Base-by-base conservation (phyloP, 352 stramenopile genomes). In the Pythium apleroticum region DNA sequence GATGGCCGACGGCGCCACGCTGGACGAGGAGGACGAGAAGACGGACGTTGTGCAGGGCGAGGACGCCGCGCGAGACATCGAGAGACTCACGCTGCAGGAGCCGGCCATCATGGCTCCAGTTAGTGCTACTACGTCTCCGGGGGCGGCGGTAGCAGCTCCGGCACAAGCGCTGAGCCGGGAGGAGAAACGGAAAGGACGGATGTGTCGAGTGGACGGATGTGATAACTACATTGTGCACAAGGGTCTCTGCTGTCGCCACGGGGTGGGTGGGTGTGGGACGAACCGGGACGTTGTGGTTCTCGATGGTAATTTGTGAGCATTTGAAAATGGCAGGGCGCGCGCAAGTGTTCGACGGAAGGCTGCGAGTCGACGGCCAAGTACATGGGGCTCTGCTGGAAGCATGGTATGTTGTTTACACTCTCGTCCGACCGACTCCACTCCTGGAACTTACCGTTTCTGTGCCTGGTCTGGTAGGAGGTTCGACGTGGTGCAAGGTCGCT, bases 371-470 rank as follows among this genome's bases (percentile, higher is more conserved):
- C 69, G 12, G 72, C 76, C 63, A 83, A 86, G 65, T 60, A 77
- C 37, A 54, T 63, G 14, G 75, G 75, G 6, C 64, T 83, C 39
- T 86, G 77, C 64, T 86, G 77, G 77, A 78, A 76, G 28, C 77
- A 86, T 48, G 77, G 77, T 72, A 55, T 48, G n/a, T 48, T 22
- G 8, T 48, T 20, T 9, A 49, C 17, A 5, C 30, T 12, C n/a
- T 20, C 8, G n/a, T n/a, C n/a, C n/a, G n/a, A n/a, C n/a, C n/a
- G n/a, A n/a, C n/a, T n/a, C n/a, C n/a, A n/a, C n/a, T n/a, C n/a
- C n/a, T n/a, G n/a, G n/a, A n/a, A n/a, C n/a, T n/a, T n/a, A n/a
- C n/a, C n/a, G n/a, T n/a, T 41, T 22, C 11, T n/a, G 45, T 48
- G 9, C 48, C 74, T 33, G 77, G 72, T n/a, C 8, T 22, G 24